Percentiles rank a stretch among this genome's conserved stretches.
These are phyloP conservation scores for Pilobolus umbonatus DNA, from an alignment of 192 early-diverging fungal genomes.

Conservation along the genomic window DNA sequence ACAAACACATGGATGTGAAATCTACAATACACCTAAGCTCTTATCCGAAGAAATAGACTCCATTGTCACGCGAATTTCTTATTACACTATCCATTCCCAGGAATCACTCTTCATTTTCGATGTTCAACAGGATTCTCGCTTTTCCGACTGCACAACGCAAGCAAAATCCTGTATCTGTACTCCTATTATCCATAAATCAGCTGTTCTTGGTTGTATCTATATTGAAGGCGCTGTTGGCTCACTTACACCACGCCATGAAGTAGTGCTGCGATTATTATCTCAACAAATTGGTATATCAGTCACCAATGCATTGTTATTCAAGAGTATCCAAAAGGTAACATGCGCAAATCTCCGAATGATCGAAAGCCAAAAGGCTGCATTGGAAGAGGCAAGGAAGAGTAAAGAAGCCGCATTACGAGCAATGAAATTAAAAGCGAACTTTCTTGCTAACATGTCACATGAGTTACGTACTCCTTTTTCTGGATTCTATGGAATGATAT, in stretches of 20 bases:
- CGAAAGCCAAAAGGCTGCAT: constrained; percentile 27
- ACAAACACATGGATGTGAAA: constrained; percentile 20
- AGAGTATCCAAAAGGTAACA: constrained; percentile 37
- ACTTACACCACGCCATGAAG: constrained; percentile 22
- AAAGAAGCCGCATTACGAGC: constrained; percentile 34
- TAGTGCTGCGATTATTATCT: constrained; percentile 39
- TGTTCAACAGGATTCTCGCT: constrained; percentile 24
- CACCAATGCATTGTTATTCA: constrained; percentile 45
- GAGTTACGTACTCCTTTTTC: constrained; percentile 68
- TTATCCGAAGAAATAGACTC: constrained; percentile 26
- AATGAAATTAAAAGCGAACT: constrained; percentile 48
- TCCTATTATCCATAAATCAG: constrained; percentile 42
- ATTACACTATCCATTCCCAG: constrained; percentile 24
- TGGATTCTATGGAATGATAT: constrained; percentile 52
- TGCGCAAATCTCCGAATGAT: constrained; percentile 33
- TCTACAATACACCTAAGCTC: constrained; percentile 16
- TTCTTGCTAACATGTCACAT: constrained; percentile 76
- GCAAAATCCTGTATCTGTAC: constrained; percentile 41
- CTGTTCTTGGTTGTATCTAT: constrained; percentile 41
- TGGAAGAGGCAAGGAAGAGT: constrained; percentile 27
- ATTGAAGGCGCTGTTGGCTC: constrained; percentile 40
- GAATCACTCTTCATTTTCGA: constrained; percentile 25
- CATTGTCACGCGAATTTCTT: constrained; percentile 19
- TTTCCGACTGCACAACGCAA: constrained; percentile 20
- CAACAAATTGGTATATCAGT: constrained; percentile 46